Base-by-base conservation (phyloP, 2,329 filamentous ascomycete species). In the Intubia oerlemansii region DNA sequence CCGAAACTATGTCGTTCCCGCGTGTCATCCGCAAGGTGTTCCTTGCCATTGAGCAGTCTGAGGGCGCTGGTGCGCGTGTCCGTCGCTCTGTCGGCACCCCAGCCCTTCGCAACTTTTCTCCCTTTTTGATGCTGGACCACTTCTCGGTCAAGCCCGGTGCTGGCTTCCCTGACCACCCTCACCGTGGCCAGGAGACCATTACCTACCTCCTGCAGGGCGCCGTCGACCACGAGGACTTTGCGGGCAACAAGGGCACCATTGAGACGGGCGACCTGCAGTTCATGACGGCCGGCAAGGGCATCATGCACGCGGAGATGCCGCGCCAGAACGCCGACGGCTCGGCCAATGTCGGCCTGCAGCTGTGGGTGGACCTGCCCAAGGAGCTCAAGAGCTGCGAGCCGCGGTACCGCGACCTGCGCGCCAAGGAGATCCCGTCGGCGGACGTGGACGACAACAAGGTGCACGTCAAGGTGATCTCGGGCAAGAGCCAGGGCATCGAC, bases 251-350 rank as follows among this genome's bases (percentile, higher is more conserved):
- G 28, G 88, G 85, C 33, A 88, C 77, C 4, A 80, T 95, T 40
- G 62, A 74, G 35, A 53, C 76, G 0, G 85, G 85, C n/a, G 85
- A 93, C 46, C 54, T 95, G 27, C 85, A 95, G 47, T 95, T 95
- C 60, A 95, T 95, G 88, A 93, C 85, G 0, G 85, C 85, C 1
- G 85, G 85, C 4, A 59, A 64, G 13, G 85, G 85, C 24, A 90
- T 95, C 42, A 77, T 93, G 50, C 88, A 95, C 50, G 80, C 84
- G 21, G 85, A 95, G 53, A 93, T 95, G 82, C 85, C 85, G 8
- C 64, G 67, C 31, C 68, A 78, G 44, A 80, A 81, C 45, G 48
- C 60, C 1, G 78, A 88, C 46, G 79, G 79, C 28, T 66, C 59
- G 32, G 57, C 74, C 34, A 92, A 84, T 48, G 63, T 90, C 30